Evolutionary conservation across 495 filamentous ascomycete genomes (phyloP).

Genomic region (Aspergillus avenaceus): DNA sequence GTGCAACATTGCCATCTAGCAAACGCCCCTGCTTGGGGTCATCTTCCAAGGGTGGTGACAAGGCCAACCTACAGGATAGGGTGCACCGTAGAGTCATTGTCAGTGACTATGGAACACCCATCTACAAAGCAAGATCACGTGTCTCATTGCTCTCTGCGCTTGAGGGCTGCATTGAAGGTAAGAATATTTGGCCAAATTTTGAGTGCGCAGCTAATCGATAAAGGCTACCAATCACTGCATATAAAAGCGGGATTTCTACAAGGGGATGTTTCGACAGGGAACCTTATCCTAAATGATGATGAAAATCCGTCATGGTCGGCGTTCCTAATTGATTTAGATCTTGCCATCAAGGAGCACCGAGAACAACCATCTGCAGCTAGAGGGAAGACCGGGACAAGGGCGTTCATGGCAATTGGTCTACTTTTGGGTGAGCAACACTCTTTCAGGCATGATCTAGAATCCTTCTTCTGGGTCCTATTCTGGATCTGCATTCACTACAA

Average conservation of each 20-base stretch:
- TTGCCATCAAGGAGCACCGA: conserved; percentile 20
- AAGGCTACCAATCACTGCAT: conserved; percentile 24
- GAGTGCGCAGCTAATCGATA: background rate
- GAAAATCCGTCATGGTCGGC: conserved; percentile 22
- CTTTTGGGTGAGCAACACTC: conserved; percentile 23
- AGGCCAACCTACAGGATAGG: conserved; percentile 20
- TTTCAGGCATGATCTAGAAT: conserved; percentile 40
- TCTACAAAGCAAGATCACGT: conserved; percentile 38
- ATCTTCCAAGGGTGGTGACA: background rate
- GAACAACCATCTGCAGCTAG: conserved; percentile 17
- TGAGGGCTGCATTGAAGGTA: conserved; percentile 32
- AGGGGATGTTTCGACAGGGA: conserved; percentile 33
- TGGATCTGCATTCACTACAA: conserved; percentile 43
- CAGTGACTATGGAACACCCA: conserved; percentile 32
- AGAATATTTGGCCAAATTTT: background rate
- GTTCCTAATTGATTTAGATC: conserved; percentile 28
- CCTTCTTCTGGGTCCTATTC: conserved; percentile 52
- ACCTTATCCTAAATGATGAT: conserved; percentile 30
- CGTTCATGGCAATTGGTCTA: conserved; percentile 29
- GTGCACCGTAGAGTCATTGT: conserved; percentile 37
- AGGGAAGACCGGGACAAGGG: conserved; percentile 28
- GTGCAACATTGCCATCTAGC: background rate
- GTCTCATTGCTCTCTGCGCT: conserved; percentile 31
- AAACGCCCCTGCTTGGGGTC: background rate
- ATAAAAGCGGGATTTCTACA: conserved; percentile 16